These are phyloP conservation scores for Boletus sensibilis DNA, from an alignment of 768 basidiomycete species.

Conservation along the genomic window DNA sequence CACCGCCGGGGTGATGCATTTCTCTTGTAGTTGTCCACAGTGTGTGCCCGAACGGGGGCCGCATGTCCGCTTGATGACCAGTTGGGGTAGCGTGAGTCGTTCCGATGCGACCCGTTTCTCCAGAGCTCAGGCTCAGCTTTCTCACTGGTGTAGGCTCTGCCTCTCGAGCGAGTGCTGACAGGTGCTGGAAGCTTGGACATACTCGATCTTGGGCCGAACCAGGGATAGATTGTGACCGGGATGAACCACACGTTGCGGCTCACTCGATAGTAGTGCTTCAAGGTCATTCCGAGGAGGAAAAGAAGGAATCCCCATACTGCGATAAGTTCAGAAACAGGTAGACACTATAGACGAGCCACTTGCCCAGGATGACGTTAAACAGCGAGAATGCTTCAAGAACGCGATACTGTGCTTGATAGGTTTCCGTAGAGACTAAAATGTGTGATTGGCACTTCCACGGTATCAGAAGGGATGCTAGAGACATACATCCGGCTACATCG, in stretches of 20 bases:
- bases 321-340: constrained; percentile 8
- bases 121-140: constrained; percentile 28
- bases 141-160: constrained; percentile 29
- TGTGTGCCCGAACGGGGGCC: constrained; percentile 29
- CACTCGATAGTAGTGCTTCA: constrained; percentile 44
- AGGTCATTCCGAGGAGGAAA: constrained; percentile 43
- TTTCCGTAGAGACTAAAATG: constrained; percentile 71
- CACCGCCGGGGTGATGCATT: constrained; percentile 47
- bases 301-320: constrained; percentile 51
- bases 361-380: constrained; percentile 72
- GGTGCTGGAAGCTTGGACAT: constrained; percentile 44
- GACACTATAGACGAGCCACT: constrained; percentile 23
- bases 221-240: constrained; percentile 69
- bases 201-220: constrained; percentile 52
- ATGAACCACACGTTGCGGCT: constrained; percentile 60
- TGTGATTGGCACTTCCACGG: background rate
- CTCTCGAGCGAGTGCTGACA: constrained; percentile 38
- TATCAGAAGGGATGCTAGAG: constrained; percentile 1
- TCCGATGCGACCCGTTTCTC: constrained; percentile 21
- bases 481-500: constrained; percentile 66
- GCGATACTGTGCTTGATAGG: constrained; percentile 86
- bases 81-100: constrained; percentile 21
- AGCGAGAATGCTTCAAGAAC: constrained; percentile 79
- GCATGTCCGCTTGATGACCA: constrained; percentile 21
- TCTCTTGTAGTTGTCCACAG: constrained; percentile 38